A percentile compares a stretch with the other conserved stretches of the same genome.
Conservation (phyloP, 441 rosid species). For the Brassica balearica region DNA sequence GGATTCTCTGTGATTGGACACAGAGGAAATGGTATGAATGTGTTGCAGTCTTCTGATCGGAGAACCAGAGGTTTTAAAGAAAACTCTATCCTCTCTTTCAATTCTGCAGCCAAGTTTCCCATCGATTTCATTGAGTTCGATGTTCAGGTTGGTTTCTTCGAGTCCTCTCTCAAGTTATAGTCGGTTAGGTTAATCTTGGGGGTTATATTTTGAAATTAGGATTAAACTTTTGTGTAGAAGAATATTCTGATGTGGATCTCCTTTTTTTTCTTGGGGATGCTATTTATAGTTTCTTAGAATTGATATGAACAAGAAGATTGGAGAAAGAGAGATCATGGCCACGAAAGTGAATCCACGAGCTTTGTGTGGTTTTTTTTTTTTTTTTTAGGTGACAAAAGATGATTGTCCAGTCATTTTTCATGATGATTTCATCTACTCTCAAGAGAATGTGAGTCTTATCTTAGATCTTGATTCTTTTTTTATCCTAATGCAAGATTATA, state of each 20-base stretch:
- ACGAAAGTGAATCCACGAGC: constrained; percentile 39
- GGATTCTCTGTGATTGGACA: constrained; percentile 84
- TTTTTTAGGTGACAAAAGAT: constrained; percentile 87
- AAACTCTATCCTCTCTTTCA: constrained; percentile 80
- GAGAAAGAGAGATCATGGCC: constrained; percentile 28
- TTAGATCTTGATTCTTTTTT: neutral
- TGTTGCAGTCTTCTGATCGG: constrained; percentile 59
- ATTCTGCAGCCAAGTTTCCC: constrained; percentile 71
- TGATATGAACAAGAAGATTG: constrained; percentile 35
- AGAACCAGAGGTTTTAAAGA: constrained; percentile 78
- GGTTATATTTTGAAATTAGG: neutral
- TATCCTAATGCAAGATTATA: neutral
- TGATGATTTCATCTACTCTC: constrained; percentile 73
- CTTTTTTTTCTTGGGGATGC: neutral
- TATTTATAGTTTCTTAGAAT: constrained; percentile 28
- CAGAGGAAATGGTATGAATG: constrained; percentile 90
- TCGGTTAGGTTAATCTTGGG: constrained; percentile 5
- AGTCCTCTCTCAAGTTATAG: neutral
- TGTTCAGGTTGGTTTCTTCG: constrained; percentile 72
- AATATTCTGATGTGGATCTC: constrained; percentile 30
- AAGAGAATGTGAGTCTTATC: constrained; percentile 69
- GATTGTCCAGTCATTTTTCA: constrained; percentile 91
- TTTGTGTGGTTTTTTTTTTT: constrained; percentile 40
- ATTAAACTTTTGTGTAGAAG: neutral
- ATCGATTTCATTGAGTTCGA: constrained; percentile 88